A percentile compares a stretch with the other conserved stretches of the same genome.
phyloP scores from a whole-genome alignment of 805 yeast species.

The Ogataea pini region DNA sequence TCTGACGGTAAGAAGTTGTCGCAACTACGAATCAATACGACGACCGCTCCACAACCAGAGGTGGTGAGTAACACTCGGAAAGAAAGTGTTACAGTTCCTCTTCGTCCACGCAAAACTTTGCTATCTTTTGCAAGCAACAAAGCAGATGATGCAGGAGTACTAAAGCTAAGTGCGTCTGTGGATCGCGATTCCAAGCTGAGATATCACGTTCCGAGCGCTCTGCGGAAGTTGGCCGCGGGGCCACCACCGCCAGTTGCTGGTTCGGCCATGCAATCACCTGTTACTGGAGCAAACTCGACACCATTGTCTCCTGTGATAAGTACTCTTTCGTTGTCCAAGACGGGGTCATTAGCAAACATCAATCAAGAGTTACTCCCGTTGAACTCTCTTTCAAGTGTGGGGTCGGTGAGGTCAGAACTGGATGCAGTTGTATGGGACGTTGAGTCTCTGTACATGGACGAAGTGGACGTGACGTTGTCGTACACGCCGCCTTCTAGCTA shows the following conservation, averaged over 20 bases:
- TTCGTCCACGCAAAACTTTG: slow-evolving; percentile 20
- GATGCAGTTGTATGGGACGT: slow-evolving; percentile 8
- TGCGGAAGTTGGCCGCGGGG: slow-evolving; percentile 17
- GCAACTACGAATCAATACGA: slow-evolving; percentile 20
- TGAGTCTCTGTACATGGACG: slow-evolving; percentile 17
- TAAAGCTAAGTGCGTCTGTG: slow-evolving; percentile 10
- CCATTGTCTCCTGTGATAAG: slow-evolving; percentile 14
- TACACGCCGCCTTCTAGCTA: slow-evolving; percentile 10
- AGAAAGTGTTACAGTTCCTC: slow-evolving; percentile 9
- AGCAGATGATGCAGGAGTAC: slow-evolving; percentile 16
- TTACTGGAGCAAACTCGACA: slow-evolving; percentile 3
- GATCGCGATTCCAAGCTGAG: slow-evolving; percentile 14
- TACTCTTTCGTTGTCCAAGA: neutral
- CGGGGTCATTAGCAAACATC: neutral
- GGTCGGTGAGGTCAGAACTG: slow-evolving; percentile 8
- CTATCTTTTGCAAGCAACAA: slow-evolving; percentile 20
- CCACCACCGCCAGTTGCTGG: slow-evolving; percentile 6
- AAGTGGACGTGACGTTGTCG: slow-evolving; percentile 17
- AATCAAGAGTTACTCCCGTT: slow-evolving; percentile 13
- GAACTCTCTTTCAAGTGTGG: slow-evolving; percentile 12
- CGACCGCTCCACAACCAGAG: neutral
- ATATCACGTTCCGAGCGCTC: slow-evolving; percentile 22
- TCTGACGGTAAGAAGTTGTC: slow-evolving; percentile 18
- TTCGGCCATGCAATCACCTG: slow-evolving; percentile 8
- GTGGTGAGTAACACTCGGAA: neutral